Evolutionary conservation across 2,329 filamentous ascomycete genomes (phyloP).

Genomic region (Trichoderma sp.): DNA sequence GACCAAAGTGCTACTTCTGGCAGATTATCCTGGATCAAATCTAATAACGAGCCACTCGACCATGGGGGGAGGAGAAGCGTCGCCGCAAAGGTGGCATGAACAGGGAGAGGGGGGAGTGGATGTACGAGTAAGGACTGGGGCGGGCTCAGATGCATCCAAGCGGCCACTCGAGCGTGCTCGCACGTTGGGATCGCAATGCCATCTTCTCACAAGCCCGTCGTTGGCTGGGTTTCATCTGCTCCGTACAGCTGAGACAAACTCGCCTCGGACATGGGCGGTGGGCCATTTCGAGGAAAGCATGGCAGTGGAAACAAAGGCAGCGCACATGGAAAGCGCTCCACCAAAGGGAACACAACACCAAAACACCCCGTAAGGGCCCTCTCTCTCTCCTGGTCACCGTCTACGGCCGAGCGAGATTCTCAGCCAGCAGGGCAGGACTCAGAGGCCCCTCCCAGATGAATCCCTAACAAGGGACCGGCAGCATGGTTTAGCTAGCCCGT

Average conservation of each 20-base stretch:
- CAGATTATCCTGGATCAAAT: constrained; percentile 27
- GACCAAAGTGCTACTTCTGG: constrained; percentile 21
- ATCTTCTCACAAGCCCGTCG: constrained; percentile 28
- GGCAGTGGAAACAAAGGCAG: constrained; percentile 26
- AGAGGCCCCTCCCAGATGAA: not conserved
- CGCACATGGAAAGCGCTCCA: constrained; percentile 26
- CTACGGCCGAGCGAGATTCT: constrained; percentile 25
- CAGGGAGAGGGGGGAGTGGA: constrained; percentile 22
- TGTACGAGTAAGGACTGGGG: constrained; percentile 19
- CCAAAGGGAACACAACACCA: constrained; percentile 20
- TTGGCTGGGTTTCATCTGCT: constrained; percentile 40
- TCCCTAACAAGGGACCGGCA: constrained; percentile 25
- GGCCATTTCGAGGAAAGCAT: constrained; percentile 26
- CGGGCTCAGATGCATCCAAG: constrained; percentile 30
- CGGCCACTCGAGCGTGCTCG: constrained; percentile 19
- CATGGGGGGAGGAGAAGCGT: constrained; percentile 16
- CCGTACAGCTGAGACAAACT: constrained; percentile 38
- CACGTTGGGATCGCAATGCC: constrained; percentile 32
- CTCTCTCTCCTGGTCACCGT: constrained; percentile 14
- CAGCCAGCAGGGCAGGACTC: constrained; percentile 24
- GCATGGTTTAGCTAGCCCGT: constrained; percentile 22
- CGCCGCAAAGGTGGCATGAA: constrained; percentile 27
- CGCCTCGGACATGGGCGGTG: constrained; percentile 30
- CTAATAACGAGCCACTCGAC: constrained; percentile 27
- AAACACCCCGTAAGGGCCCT: constrained; percentile 5